phyloP scores from a whole-genome alignment of 2,329 filamentous ascomycete species.

The Thermomyces lanuginosus region DNA sequence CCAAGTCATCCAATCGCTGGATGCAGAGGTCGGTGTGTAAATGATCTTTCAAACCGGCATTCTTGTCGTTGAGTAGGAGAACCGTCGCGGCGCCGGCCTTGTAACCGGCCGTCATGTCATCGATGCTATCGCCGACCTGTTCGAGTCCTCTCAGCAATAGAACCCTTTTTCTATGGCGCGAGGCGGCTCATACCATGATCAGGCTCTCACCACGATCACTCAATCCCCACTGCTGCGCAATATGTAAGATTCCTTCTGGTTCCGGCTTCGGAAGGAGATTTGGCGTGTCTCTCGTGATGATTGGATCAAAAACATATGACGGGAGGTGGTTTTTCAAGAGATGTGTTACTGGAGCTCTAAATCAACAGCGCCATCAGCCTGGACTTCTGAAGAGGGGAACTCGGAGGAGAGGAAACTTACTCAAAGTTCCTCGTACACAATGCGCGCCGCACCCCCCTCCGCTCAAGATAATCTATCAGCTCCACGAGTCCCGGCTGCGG shows the following conservation, averaged over 20 bases:
- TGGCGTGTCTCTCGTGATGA: conserved; percentile 70
- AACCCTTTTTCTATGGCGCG: no score
- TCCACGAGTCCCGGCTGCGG: conserved; percentile 63
- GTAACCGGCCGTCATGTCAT: conserved; percentile 81
- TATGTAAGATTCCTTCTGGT: conserved; percentile 74
- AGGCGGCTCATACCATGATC: conserved; percentile 18
- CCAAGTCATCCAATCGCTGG: conserved; percentile 54
- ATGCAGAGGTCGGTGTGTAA: conserved; percentile 65
- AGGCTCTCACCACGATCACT: conserved; percentile 27
- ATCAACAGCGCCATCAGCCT: not conserved
- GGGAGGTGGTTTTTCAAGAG: conserved; percentile 54
- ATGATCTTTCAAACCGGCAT: conserved; percentile 51
- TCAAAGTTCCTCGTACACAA: conserved; percentile 95
- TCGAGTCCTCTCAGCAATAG: not conserved
- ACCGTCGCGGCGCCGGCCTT: conserved; percentile 78
- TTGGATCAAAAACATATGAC: conserved; percentile 52
- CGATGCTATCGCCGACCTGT: conserved; percentile 57
- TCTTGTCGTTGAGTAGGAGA: conserved; percentile 72
- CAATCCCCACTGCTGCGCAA: conserved; percentile 60
- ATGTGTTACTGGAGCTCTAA: conserved; percentile 27
- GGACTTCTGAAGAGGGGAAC: not conserved
- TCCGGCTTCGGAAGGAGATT: conserved; percentile 55
- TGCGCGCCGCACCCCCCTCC: conserved; percentile 50
- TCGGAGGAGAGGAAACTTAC: conserved; percentile 18
- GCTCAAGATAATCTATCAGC: conserved; percentile 71